These are phyloP conservation scores for Coemansia reversa DNA, from an alignment of 192 early-diverging fungal genomes.

Conservation along the genomic window DNA sequence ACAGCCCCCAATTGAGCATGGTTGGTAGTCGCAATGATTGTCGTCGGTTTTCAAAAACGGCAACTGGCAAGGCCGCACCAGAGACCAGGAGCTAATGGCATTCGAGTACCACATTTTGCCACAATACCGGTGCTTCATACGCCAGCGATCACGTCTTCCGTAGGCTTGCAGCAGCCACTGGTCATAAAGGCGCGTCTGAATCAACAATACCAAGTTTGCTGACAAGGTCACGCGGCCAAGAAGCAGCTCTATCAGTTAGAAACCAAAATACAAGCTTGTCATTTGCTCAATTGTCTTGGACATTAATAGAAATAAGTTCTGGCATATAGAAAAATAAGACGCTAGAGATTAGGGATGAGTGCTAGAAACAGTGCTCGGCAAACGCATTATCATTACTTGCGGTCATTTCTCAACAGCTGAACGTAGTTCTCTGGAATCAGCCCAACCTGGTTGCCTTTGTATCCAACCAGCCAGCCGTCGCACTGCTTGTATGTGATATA, in stretches of 20 bases:
- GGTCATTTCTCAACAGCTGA: conserved; percentile 39
- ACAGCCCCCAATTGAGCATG: neutral
- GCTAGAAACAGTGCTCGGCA: too few relatives aligned
- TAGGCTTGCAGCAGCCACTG: neutral
- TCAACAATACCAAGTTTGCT: neutral
- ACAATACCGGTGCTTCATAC: neutral
- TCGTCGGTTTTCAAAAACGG: neutral
- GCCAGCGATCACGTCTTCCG: neutral
- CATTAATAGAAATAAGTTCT: too few relatives aligned
- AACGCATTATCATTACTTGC: neutral
- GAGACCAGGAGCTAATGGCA: neutral
- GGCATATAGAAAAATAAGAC: too few relatives aligned
- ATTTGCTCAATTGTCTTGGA: too few relatives aligned
- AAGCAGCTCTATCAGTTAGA: neutral
- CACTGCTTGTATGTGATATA: conserved; percentile 72
- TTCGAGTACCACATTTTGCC: neutral
- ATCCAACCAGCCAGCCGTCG: conserved; percentile 75
- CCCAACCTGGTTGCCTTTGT: conserved; percentile 63
- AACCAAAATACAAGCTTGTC: too few relatives aligned
- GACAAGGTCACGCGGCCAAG: neutral
- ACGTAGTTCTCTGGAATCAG: conserved; percentile 79
- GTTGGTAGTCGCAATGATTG: neutral
- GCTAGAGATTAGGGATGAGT: too few relatives aligned
- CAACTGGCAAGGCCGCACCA: neutral
- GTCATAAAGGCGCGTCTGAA: neutral